Evolutionary conservation across 495 filamentous ascomycete genomes (phyloP).

Genomic region (Alectoria sarmentosa): DNA sequence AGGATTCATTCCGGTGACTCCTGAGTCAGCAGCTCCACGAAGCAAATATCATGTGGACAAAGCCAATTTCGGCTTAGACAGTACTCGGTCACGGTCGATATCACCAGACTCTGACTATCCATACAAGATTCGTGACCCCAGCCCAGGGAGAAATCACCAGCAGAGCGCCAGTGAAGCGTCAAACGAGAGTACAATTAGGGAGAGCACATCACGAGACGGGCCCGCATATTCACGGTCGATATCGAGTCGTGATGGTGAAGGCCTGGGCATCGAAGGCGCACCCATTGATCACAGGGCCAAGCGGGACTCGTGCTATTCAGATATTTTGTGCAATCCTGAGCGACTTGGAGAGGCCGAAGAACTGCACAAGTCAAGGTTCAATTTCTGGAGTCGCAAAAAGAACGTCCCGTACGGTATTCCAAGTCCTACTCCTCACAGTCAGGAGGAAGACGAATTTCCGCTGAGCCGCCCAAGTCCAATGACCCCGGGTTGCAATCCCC

Average conservation of each 20-base stretch:
- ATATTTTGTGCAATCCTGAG: slow-evolving; percentile 10
- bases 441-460: slow-evolving; percentile 41
- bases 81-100: background rate
- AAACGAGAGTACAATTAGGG: slow-evolving; percentile 6
- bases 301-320: slow-evolving; percentile 1
- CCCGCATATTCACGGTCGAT: slow-evolving; percentile 1
- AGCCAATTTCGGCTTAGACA: background rate
- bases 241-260: background rate
- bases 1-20: background rate
- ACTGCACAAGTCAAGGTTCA: slow-evolving; percentile 32
- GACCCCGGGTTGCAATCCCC: slow-evolving; percentile 19
- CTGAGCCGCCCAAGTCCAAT: slow-evolving; percentile 25
- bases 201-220: slow-evolving; percentile 7
- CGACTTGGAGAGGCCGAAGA: slow-evolving; percentile 10
- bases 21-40: background rate
- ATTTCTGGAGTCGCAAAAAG: slow-evolving; percentile 38
- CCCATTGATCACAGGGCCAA: slow-evolving; percentile 6
- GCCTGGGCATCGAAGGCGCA: slow-evolving; percentile 14
- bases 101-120: background rate
- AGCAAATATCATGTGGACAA: background rate
- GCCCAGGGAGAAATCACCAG: background rate
- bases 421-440: slow-evolving; percentile 38
- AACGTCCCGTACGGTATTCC: slow-evolving; percentile 29
- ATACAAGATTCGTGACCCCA: slow-evolving; percentile 6
- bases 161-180: slow-evolving; percentile 1